Evolutionary conservation across 495 filamentous ascomycete genomes (phyloP), one percentile per base, ranked within the genome.

Genomic region (Penicillium fimorum): DNA sequence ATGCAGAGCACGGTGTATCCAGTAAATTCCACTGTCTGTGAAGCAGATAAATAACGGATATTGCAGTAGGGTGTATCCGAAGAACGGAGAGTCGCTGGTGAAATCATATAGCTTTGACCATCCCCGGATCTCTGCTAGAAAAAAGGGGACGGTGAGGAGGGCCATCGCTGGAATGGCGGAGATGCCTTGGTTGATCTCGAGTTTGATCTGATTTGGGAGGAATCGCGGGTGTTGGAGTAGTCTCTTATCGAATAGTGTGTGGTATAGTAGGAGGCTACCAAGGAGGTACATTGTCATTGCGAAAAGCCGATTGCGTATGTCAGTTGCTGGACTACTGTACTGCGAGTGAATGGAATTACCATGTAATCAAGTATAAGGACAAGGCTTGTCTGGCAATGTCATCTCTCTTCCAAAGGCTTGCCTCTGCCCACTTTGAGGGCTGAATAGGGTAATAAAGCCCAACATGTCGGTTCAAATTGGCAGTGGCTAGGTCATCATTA

Each of bases 21-120:
- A 89, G 79, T 97, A 97, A 77, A 97, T 93, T 62, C 77, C 81
- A 67, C 82, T 86, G 71, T 97, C 93, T 64, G 93, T 97, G 75
- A 97, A 97, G 62, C 83, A 55, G 64, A 97, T 78, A 78, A 96
- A 97, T 50, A 94, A 67, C 22, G 91, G 91, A 72, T 92, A 96
- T 72, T 97, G 93, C 20, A 92, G 60, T 57, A 77, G 78, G 64
- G 90, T 87, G 75, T 95, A 96, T 70, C 78, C 83, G 41, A 72
- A 61, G 40, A 87, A 86, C 2, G 90, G 87, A 0, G 84, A 88
- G 8, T 92, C 84, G 44, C 74, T 77, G 40, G 82, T 68, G 30
- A 80, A 76, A 69, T 92, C 87, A 79, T 97, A 97, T 50, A 97
- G 83, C 66, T 88, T 90, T 48, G 86, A 86, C 78, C 88, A 88